A percentile compares a stretch with the other conserved stretches of the same genome.
phyloP scores from a whole-genome alignment of 257 asterid species.

The Eustoma russellianum region DNA sequence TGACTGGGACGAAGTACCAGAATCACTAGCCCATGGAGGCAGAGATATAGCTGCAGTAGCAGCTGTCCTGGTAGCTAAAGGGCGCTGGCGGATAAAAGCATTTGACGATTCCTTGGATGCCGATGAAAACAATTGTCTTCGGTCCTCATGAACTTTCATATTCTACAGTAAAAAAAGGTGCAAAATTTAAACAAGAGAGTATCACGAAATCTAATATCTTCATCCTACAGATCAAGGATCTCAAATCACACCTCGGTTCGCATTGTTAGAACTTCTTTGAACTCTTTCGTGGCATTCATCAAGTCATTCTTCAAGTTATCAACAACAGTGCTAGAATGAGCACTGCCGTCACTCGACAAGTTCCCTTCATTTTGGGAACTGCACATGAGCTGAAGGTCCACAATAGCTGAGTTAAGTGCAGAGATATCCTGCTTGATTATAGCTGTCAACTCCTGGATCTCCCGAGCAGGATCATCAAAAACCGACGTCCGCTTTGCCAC shows the following conservation, averaged over 20 bases:
- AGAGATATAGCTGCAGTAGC: slow-evolving; percentile 48
- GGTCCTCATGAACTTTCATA: slow-evolving; percentile 65
- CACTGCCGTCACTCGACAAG: slow-evolving; percentile 62
- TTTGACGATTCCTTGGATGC: slow-evolving; percentile 61
- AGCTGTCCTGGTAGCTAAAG: slow-evolving; percentile 62
- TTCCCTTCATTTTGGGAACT: slow-evolving; percentile 47
- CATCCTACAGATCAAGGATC: too few species aligned
- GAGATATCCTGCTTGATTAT: slow-evolving; percentile 66
- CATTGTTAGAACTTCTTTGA: slow-evolving; percentile 65
- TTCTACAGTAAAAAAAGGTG: slow-evolving; percentile 29
- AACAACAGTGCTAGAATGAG: slow-evolving; percentile 69
- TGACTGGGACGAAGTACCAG: slow-evolving; percentile 43
- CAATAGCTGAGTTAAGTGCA: slow-evolving; percentile 49
- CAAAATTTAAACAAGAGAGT: not conserved
- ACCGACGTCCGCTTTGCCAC: slow-evolving; percentile 75
- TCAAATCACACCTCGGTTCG: slow-evolving; percentile 44
- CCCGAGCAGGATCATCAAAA: slow-evolving; percentile 79
- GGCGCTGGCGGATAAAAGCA: slow-evolving; percentile 82
- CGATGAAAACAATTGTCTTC: slow-evolving; percentile 67
- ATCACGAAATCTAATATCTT: not conserved
- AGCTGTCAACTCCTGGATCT: slow-evolving; percentile 64
- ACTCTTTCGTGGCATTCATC: slow-evolving; percentile 69
- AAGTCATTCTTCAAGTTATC: slow-evolving; percentile 76
- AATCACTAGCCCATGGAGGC: slow-evolving; percentile 72
- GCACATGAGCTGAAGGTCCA: slow-evolving; percentile 62